Evolutionary conservation across 2,329 filamentous ascomycete species (phyloP).

Genomic region (Cercospora sp.): DNA sequence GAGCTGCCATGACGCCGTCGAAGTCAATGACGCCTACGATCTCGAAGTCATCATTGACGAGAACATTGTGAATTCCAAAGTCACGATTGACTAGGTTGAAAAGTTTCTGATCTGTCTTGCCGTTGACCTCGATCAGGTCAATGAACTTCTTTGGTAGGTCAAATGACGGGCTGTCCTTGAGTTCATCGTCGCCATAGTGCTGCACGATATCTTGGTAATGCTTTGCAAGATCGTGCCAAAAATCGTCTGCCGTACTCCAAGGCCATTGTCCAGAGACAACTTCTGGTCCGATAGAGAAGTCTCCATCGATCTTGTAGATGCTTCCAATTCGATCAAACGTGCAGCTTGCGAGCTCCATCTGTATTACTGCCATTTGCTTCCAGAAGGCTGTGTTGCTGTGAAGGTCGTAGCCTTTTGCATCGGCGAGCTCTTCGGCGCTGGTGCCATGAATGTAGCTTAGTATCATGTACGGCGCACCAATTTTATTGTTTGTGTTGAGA

Average conservation of each 20-base stretch:
- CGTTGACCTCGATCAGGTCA: too few species aligned
- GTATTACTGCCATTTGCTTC: constrained; percentile 5
- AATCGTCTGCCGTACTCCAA: constrained; percentile 3
- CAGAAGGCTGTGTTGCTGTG: constrained; percentile 3
- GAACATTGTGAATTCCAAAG: too few species aligned
- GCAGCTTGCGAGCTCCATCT: constrained; percentile 6
- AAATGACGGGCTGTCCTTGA: too few species aligned
- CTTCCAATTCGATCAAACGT: not conserved
- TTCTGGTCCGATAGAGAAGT: constrained; percentile 13
- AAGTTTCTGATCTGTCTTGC: too few species aligned
- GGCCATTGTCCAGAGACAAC: constrained; percentile 10
- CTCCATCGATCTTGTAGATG: not conserved
- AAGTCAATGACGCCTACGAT: too few species aligned
- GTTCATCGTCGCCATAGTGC: too few species aligned
- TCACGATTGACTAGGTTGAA: too few species aligned
- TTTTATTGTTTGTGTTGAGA: not conserved
- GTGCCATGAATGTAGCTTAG: constrained; percentile 11
- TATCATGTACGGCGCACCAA: constrained; percentile 8
- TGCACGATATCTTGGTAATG: too few species aligned
- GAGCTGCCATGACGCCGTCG: too few species aligned
- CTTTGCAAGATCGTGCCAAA: too few species aligned
- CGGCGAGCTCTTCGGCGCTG: not conserved
- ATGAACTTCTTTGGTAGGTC: too few species aligned
- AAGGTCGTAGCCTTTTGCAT: not conserved
- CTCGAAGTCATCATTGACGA: too few species aligned